These are phyloP conservation scores for Fusarium pseudonygamai DNA, from an alignment of 2,329 filamentous ascomycete species.

Conservation along the genomic window DNA sequence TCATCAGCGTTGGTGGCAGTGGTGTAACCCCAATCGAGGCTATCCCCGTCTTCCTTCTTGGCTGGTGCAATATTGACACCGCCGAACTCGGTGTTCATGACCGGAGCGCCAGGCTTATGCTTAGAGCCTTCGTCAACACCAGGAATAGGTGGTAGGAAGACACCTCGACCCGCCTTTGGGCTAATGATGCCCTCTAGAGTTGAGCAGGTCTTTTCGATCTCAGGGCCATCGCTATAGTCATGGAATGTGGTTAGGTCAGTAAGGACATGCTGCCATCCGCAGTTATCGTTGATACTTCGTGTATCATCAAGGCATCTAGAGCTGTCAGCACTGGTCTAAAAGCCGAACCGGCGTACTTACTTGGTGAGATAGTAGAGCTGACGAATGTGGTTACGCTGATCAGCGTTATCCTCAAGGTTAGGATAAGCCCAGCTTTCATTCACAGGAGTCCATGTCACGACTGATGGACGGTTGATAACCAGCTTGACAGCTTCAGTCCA, in stretches of 20 bases:
- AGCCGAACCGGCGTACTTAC: slow-evolving; percentile 44
- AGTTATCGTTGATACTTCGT: slow-evolving; percentile 75
- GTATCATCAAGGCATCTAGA: slow-evolving; percentile 65
- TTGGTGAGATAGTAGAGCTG: slow-evolving; percentile 72
- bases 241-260: slow-evolving; percentile 75
- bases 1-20: slow-evolving; percentile 70
- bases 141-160: slow-evolving; percentile 62
- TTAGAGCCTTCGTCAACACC: slow-evolving; percentile 57
- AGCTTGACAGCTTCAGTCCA: slow-evolving; percentile 71
- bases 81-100: slow-evolving; percentile 74
- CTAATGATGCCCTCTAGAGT: slow-evolving; percentile 63
- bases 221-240: slow-evolving; percentile 69
- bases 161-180: slow-evolving; percentile 58
- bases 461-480: slow-evolving; percentile 71
- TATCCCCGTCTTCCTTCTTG: slow-evolving; percentile 50
- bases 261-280: slow-evolving; percentile 74
- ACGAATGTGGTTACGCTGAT: slow-evolving; percentile 72
- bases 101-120: slow-evolving; percentile 65
- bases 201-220: slow-evolving; percentile 63
- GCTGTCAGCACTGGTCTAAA: slow-evolving; percentile 39
- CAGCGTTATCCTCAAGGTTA: slow-evolving; percentile 61
- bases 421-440: slow-evolving; percentile 74
- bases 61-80: slow-evolving; percentile 71
- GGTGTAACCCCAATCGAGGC: slow-evolving; percentile 73
- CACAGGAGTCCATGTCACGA: slow-evolving; percentile 73